These are phyloP conservation scores for Malassezia brasiliensis DNA, from an alignment of 1,284 basidiomycete genomes.

Conservation along the genomic window DNA sequence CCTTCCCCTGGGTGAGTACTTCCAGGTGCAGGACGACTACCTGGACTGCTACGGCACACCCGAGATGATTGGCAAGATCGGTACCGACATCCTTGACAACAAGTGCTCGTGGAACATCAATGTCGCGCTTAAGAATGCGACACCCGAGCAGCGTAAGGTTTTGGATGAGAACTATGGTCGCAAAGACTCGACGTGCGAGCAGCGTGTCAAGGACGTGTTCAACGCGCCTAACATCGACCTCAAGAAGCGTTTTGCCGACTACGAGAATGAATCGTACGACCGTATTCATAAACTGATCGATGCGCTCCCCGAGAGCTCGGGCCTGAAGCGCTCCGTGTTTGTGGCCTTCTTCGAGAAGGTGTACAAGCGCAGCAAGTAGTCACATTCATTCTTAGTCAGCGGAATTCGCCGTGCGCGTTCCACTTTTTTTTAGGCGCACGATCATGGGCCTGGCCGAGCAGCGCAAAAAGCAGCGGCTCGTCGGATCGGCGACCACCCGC, in stretches of 20 bases:
- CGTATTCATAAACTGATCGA: slow-evolving; percentile 42
- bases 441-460: slow-evolving; percentile 41
- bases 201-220: slow-evolving; percentile 67
- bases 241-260: slow-evolving; percentile 58
- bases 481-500: slow-evolving; percentile 33
- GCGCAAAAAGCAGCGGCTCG: slow-evolving; percentile 41
- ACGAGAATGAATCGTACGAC: slow-evolving; percentile 68
- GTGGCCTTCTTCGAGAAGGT: slow-evolving; percentile 77
- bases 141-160: slow-evolving; percentile 56
- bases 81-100: slow-evolving; percentile 96
- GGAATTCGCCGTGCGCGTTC: too few species aligned
- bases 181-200: slow-evolving; percentile 62
- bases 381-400: slow-evolving; percentile 1
- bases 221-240: slow-evolving; percentile 61
- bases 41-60: slow-evolving; percentile 84
- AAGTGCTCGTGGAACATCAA: slow-evolving; percentile 98
- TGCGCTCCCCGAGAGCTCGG: slow-evolving; percentile 46
- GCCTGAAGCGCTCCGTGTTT: slow-evolving; percentile 71
- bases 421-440: background rate
- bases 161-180: slow-evolving; percentile 72
- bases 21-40: slow-evolving; percentile 97
- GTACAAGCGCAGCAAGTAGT: slow-evolving; percentile 57
- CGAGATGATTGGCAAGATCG: slow-evolving; percentile 89
- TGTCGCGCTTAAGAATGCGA: slow-evolving; percentile 64
- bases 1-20: slow-evolving; percentile 89